Conservation (phyloP, 805 yeast genomes). For the Candida palmyrensis region DNA sequence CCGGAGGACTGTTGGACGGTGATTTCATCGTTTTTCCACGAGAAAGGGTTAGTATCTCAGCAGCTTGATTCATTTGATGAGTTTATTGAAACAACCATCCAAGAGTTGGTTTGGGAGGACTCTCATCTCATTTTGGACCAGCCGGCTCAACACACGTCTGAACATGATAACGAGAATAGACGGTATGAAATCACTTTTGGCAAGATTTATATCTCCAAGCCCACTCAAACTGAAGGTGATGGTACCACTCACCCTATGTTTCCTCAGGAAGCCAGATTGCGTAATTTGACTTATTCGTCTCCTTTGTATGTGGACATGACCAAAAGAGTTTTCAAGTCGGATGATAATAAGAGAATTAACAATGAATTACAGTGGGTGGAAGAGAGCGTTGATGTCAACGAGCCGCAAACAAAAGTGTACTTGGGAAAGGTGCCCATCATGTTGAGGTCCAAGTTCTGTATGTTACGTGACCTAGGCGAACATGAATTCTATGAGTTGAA, state of each 20-base stretch:
- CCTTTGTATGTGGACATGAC: slow-evolving; percentile 95
- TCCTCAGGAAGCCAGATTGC: slow-evolving; percentile 96
- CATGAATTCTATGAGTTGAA: slow-evolving; percentile 91
- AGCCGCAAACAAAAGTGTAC: slow-evolving; percentile 64
- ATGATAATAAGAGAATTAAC: slow-evolving; percentile 55
- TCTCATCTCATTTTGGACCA: slow-evolving; percentile 91
- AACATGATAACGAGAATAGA: slow-evolving; percentile 82
- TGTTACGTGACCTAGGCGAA: slow-evolving; percentile 82
- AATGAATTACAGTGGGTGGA: slow-evolving; percentile 52
- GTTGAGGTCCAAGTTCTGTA: slow-evolving; percentile 95
- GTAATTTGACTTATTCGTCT: slow-evolving; percentile 94
- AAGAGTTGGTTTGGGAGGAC: slow-evolving; percentile 95
- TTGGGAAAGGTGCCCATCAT: slow-evolving; percentile 97
- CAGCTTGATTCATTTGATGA: slow-evolving; percentile 98
- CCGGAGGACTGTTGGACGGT: slow-evolving; percentile 99
- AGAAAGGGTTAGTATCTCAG: slow-evolving; percentile 95
- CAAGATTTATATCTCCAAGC: slow-evolving; percentile 91
- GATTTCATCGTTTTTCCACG: slow-evolving; percentile 91
- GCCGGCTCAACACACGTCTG: slow-evolving; percentile 95
- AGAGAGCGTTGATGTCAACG: slow-evolving; percentile 46
- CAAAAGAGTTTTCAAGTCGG: slow-evolving; percentile 79
- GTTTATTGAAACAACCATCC: slow-evolving; percentile 93
- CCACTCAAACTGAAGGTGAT: slow-evolving; percentile 98
- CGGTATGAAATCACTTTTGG: slow-evolving; percentile 97
- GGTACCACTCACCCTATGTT: slow-evolving; percentile 99